phyloP scores from a whole-genome alignment of 1,284 basidiomycete species.

The Cutaneotrichosporon cyanovorans region DNA sequence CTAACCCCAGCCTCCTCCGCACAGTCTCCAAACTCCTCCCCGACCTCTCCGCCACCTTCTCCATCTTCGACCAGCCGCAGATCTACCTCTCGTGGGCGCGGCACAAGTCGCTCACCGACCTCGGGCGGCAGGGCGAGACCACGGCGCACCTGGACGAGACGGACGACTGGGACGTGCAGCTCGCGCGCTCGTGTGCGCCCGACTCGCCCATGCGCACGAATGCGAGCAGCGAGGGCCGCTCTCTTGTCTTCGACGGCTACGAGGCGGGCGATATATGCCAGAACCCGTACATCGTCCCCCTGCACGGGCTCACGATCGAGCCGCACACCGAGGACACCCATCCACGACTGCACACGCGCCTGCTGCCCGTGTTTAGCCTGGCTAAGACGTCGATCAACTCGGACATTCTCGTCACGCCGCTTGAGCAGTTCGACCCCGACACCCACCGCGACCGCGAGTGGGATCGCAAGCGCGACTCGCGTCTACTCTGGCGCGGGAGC shows the following conservation, averaged over 20 bases:
- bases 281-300: constrained; percentile 41
- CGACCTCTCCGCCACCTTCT: constrained; percentile 39
- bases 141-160: constrained; percentile 22
- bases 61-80: constrained; percentile 49
- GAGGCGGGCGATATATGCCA: constrained; percentile 42
- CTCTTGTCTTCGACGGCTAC: constrained; percentile 39
- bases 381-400: constrained; percentile 46
- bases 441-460: constrained; percentile 45
- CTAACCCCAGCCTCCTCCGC: constrained; percentile 29
- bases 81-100: constrained; percentile 47
- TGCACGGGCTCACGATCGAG: constrained; percentile 43
- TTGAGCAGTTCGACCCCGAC: constrained; percentile 47
- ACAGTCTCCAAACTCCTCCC: constrained; percentile 42
- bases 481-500: constrained; percentile 47
- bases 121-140: constrained; percentile 43
- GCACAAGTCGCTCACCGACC: constrained; percentile 41
- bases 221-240: constrained; percentile 20
- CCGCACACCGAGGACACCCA: constrained; percentile 37
- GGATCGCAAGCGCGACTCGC: constrained; percentile 44
- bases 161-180: constrained; percentile 30
- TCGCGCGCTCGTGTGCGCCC: constrained; percentile 36
- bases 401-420: constrained; percentile 49
- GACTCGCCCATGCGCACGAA: constrained; percentile 33
- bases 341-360: constrained; percentile 40
- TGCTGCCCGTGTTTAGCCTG: constrained; percentile 42